Conservation (phyloP, 2,329 filamentous ascomycete species). For the Shiraia sp. region DNA sequence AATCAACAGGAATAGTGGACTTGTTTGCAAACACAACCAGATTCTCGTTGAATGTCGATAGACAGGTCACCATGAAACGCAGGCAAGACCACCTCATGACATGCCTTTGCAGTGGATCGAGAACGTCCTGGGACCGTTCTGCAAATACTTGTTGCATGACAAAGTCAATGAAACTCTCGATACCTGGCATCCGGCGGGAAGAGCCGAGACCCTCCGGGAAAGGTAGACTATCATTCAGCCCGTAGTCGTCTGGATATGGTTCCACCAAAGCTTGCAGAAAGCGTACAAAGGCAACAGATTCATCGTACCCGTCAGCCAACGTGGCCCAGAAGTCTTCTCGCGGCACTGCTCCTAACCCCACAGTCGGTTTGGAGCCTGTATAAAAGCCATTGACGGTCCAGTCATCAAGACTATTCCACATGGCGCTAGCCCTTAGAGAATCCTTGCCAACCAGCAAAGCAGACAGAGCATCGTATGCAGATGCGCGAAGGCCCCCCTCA, state of each 20-base stretch:
- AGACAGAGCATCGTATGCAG: slow-evolving; percentile 77
- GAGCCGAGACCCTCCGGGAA: slow-evolving; percentile 86
- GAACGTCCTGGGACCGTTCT: slow-evolving; percentile 65
- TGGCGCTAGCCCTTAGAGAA: slow-evolving; percentile 65
- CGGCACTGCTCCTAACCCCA: slow-evolving; percentile 21
- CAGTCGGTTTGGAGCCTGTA: slow-evolving; percentile 36
- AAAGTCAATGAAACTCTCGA: slow-evolving; percentile 93
- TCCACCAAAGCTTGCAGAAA: slow-evolving; percentile 73
- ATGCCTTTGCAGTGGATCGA: slow-evolving; percentile 67
- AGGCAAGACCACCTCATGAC: slow-evolving; percentile 80
- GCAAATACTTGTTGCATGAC: slow-evolving; percentile 78
- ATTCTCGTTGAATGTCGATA: slow-evolving; percentile 91
- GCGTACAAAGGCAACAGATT: slow-evolving; percentile 80
- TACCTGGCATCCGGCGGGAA: slow-evolving; percentile 77
- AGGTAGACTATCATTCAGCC: slow-evolving; percentile 74
- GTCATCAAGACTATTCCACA: slow-evolving; percentile 81
- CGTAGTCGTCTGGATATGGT: slow-evolving; percentile 64
- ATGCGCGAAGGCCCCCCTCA: slow-evolving; percentile 76
- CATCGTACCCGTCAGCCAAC: slow-evolving; percentile 78
- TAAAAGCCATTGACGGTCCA: slow-evolving; percentile 62
- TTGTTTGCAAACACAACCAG: slow-evolving; percentile 83
- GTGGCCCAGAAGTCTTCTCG: slow-evolving; percentile 65
- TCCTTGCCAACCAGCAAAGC: slow-evolving; percentile 77
- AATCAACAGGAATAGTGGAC: slow-evolving; percentile 74
- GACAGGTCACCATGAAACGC: slow-evolving; percentile 76